Base-by-base conservation (phyloP, 331 rosid species). In the Ulmus americana region DNA sequence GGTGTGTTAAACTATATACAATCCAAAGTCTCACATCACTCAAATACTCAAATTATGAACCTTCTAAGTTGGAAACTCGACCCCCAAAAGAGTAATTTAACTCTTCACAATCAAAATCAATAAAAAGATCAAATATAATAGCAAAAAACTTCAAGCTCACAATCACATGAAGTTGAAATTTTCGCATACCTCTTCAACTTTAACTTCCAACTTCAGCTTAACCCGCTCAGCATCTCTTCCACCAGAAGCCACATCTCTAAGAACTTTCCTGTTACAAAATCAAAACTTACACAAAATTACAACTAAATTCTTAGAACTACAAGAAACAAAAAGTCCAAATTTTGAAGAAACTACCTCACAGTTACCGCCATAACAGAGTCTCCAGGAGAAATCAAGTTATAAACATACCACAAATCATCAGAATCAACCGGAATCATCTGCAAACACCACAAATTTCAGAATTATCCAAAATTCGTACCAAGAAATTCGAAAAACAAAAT, bases 391-490 rank as follows among this genome's bases (percentile, higher is more conserved):
- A 89, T 87, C 82, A 92, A 70, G 80, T 92, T 92, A 80, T 74
- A 92, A 6, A 77, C 98, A 76, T 64, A 82, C 98, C 98, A 92
- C 5, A 92, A 48, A 81, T 92, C 98, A 79, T 92, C 98, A 0
- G 96, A 70, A 76, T 92, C 98, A 55, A 85, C 75, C 28, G 98
- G 88, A 4, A 92, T 77, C 98, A 92, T 92, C 98, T 92, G 69
- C 50, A 10, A 28, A 20, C 61, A 66, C 13, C 71, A 58, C 64
- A 9, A 66, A 39, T 64, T 40, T 59, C 4, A 18, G 12, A 39
- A 55, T 46, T 59, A 13, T 6, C 16, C 59, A 8, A 10, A 61
- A 18, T 55, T 40, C 14, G 1, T 20, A 41, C 61, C 1, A 22
- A 58, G 3, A 39, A 70, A 59, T 64, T 45, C 15, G 41, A 49